Base-by-base conservation (phyloP, 164 flowering plant genomes). In the Piper longum region DNA sequence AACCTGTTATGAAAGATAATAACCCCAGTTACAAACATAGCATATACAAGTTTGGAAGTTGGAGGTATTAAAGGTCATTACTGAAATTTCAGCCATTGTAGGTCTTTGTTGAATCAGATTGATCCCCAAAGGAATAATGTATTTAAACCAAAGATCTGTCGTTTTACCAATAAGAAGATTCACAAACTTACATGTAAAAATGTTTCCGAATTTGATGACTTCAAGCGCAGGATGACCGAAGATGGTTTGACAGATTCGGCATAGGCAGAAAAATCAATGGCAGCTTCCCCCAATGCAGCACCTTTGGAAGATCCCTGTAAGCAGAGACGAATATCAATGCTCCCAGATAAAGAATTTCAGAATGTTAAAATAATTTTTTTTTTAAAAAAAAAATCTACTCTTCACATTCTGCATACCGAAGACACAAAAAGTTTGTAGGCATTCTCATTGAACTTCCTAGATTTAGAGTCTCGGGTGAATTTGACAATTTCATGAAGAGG, bases 221-320 rank as follows among this genome's bases (percentile, higher is more conserved):
- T 77, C 17, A 89, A 82, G 40, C 95, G 96, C 44, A 88, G 71
- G 51, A 87, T 80, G 43, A 86, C 68, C 42, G 81, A 74, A 43
- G 69, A 60, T 54, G 90, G 89, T 61, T 81, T 74, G 39, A 77
- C 70, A 61, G 89, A 83, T 62, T 77, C 90, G 2, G 70, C 81
- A 77, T 79, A 87, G 69, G 86, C 86, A 44, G 95, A 84, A 61
- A 93, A 79, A 75, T 93, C 84, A 62, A 93, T 43, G 1, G 78
- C 71, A 54, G 80, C 86, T 75, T 89, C 95, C 61, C 98, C 98
- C 41, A 88, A 68, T 69, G 77, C 71, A 45, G 86, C 85, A 45
- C 79, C 63, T 72, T 83, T 93, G 14, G 92, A 82, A 13, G 91
- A 81, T 55, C 95, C 97, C 98, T 93, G 75, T 66, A 55, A 75